Conservation (phyloP, 2,329 filamentous ascomycete species). For the Cercospora janseana region DNA sequence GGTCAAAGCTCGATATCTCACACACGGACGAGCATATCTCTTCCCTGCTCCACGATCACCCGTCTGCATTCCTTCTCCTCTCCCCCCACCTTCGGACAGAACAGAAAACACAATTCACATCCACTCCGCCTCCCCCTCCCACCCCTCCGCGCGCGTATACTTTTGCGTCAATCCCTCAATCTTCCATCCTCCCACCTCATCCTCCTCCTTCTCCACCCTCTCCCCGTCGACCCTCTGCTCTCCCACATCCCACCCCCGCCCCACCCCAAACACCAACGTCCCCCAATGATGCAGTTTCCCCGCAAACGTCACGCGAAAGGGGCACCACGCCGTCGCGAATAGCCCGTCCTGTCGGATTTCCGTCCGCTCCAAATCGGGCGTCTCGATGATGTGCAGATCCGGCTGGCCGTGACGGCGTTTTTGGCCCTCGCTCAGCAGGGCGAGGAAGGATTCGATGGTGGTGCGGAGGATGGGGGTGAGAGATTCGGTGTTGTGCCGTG, state of each 20-base stretch:
- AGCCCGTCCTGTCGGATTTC: slow-evolving; percentile 21
- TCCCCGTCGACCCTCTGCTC: slow-evolving; percentile 24
- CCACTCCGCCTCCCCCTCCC: slow-evolving; percentile 20
- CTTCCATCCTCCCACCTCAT: slow-evolving; percentile 18
- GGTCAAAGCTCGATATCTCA: no score
- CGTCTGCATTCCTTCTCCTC: neutral
- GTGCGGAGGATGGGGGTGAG: slow-evolving; percentile 15
- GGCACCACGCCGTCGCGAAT: slow-evolving; percentile 24
- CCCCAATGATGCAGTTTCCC: slow-evolving; percentile 28
- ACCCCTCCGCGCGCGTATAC: slow-evolving; percentile 25
- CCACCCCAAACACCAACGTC: slow-evolving; percentile 22
- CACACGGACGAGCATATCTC: neutral
- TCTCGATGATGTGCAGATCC: slow-evolving; percentile 17
- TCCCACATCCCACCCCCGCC: slow-evolving; percentile 13
- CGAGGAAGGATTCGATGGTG: slow-evolving; percentile 23
- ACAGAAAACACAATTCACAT: neutral
- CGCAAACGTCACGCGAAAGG: slow-evolving; percentile 27
- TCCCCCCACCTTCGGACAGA: no score
- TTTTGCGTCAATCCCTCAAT: slow-evolving; percentile 27
- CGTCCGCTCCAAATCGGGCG: slow-evolving; percentile 20
- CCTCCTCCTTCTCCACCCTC: slow-evolving; percentile 12
- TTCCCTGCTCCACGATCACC: neutral
- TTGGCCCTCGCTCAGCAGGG: slow-evolving; percentile 20
- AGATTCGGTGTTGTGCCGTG: slow-evolving; percentile 1
- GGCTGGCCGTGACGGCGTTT: slow-evolving; percentile 19